Conservation (phyloP, 441 rosid species). For the Eutrema salsugineum region DNA sequence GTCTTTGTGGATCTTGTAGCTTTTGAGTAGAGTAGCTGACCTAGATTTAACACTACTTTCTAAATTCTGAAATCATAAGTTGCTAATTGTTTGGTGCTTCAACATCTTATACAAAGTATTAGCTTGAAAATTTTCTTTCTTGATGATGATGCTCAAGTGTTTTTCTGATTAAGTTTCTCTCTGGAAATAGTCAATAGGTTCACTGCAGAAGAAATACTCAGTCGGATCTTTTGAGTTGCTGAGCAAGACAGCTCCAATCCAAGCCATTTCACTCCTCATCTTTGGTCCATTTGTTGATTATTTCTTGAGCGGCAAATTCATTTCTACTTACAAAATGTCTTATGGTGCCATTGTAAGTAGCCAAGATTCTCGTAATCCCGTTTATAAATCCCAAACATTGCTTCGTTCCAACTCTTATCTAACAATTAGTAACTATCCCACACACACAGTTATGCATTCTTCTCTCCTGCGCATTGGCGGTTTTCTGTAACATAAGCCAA, state of each 20-base stretch:
- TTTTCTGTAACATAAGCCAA: slow-evolving; percentile 90
- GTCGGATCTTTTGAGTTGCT: slow-evolving; percentile 90
- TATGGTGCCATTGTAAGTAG: slow-evolving; percentile 68
- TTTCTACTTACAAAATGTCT: slow-evolving; percentile 64
- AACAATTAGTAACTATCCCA: slow-evolving; percentile 6
- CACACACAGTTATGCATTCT: slow-evolving; percentile 56
- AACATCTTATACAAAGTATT: background rate
- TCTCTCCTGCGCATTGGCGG: slow-evolving; percentile 76
- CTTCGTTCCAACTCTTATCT: background rate
- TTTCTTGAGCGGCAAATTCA: slow-evolving; percentile 59
- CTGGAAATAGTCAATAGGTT: slow-evolving; percentile 77
- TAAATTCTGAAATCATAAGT: background rate
- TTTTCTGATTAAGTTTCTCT: background rate
- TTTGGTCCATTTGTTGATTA: slow-evolving; percentile 86
- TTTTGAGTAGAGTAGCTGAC: background rate
- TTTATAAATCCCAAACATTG: background rate
- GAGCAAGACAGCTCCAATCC: slow-evolving; percentile 96
- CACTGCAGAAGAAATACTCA: slow-evolving; percentile 87
- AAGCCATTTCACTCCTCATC: slow-evolving; percentile 81
- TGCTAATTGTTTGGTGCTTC: background rate
- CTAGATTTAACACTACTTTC: background rate
- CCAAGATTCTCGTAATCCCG: background rate
- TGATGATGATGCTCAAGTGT: slow-evolving; percentile 11
- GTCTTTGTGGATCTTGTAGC: background rate
- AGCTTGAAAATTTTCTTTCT: background rate